Base-by-base conservation (phyloP, 768 basidiomycete species). In the Rhodotorula diobovata region DNA sequence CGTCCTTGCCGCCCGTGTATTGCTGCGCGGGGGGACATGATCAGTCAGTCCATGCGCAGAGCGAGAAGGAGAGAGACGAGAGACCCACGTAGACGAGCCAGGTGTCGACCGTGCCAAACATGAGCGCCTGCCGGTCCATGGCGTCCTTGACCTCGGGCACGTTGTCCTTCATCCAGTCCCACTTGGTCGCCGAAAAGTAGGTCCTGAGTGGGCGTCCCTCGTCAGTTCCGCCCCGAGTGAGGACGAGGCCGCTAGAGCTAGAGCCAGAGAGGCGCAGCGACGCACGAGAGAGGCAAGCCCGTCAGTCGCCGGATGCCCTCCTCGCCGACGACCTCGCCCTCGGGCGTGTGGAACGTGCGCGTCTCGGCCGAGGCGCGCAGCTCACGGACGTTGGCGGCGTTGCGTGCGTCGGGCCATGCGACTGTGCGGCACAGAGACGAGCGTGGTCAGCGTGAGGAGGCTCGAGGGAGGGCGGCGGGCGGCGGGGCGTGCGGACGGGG, bases 361-460 rank as follows among this genome's bases (percentile, higher is more conserved):
- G 89, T 89, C 65, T 85, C 81, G 16, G 90, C 91, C 77, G 89
- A 86, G 61, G 86, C 83, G 80, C 90, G 86, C 75, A 86, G 91
- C 75, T 89, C 86, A n/a, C 87, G 86, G 28, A 98, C 93, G 9
- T 86, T 85, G 74, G 87, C 86, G 76, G 90, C 91, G 66, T 91
- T 97, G 60, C 96, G 87, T n/a, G 88, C 88, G 80, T 99, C 96
- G 70, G 90, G 88, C 96, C 96, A 99, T 20, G 97, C 96, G 77
- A 99, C 80, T 60, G 80, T 21, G 41, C n/a, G 57, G 15, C 2
- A 23, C 28, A 9, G 32, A 30, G 45, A 39, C 23, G 39, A 43
- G 20, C 46, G n/a, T 18, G 48, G n/a, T 14, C 10, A 63, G 63
- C 1, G 10, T 4, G 18, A 12, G 11, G 23, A 9, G 57, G 9